Conservation (phyloP, 2,329 filamentous ascomycete species). For the Incumbomyces lentus region DNA sequence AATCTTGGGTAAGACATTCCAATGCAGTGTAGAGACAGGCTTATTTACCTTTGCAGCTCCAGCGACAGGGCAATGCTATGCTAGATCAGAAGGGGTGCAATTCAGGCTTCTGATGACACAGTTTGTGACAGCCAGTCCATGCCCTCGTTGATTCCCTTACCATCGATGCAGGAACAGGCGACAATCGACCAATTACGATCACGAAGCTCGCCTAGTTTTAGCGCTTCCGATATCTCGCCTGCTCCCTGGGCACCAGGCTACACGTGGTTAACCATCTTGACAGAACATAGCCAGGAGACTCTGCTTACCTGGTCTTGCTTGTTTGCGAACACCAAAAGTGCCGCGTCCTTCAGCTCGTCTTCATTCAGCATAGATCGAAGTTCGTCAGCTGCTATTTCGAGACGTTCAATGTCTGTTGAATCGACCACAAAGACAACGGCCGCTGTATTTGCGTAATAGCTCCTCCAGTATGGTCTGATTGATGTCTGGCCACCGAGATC, state of each 20-base stretch:
- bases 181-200: constrained; percentile 99
- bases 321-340: constrained; percentile 91
- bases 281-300: not conserved
- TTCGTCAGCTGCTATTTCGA: constrained; percentile 88
- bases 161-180: constrained; percentile 91
- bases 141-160: constrained; percentile 85
- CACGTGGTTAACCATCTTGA: constrained; percentile 6
- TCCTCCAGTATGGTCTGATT: constrained; percentile 97
- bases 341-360: constrained; percentile 87
- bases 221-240: constrained; percentile 88
- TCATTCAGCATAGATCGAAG: constrained; percentile 91
- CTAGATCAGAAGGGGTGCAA: not conserved
- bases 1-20: too few relatives aligned
- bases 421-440: constrained; percentile 98
- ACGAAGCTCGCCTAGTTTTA: constrained; percentile 79
- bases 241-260: constrained; percentile 94
- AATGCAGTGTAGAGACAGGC: too few relatives aligned
- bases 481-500: constrained; percentile 97
- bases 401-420: constrained; percentile 89
- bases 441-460: constrained; percentile 97
- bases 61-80: too few relatives aligned
- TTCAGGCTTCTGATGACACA: constrained; percentile 3
- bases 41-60: too few relatives aligned
- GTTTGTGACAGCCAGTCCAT: constrained; percentile 76
- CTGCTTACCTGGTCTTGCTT: constrained; percentile 62